Conservation (phyloP, 805 yeast species). For the Torulaspora indica region DNA sequence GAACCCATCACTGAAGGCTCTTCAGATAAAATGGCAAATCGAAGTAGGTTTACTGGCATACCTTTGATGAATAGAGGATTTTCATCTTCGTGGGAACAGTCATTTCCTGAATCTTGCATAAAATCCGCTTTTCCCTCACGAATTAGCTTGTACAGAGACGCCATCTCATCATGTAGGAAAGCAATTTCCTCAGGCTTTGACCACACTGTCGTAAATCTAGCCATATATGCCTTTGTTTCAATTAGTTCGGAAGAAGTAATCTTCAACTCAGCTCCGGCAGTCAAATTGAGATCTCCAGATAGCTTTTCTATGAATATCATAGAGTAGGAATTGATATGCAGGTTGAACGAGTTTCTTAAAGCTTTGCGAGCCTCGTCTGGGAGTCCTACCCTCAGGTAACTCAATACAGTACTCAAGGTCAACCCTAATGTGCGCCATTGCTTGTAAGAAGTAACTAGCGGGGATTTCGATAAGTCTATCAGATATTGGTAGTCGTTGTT, state of each 20-base stretch:
- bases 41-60: conserved; percentile 56
- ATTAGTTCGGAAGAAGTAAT: conserved; percentile 24
- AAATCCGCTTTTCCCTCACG: neutral
- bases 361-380: conserved; percentile 44
- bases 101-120: neutral
- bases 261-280: conserved; percentile 24
- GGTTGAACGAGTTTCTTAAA: conserved; percentile 47
- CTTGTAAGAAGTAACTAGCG: conserved; percentile 51
- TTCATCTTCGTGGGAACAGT: neutral
- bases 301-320: conserved; percentile 24
- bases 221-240: conserved; percentile 53
- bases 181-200: conserved; percentile 43
- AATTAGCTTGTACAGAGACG: conserved; percentile 19
- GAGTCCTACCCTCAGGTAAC: conserved; percentile 46
- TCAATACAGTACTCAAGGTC: conserved; percentile 60
- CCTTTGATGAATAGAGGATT: conserved; percentile 25
- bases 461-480: conserved; percentile 51
- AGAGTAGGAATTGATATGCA: conserved; percentile 50
- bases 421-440: conserved; percentile 73
- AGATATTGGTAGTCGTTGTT: conserved; percentile 62
- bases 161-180: conserved; percentile 46
- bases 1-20: conserved; percentile 68
- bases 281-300: conserved; percentile 20
- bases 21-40: conserved; percentile 67
- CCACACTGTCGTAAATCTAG: conserved; percentile 55